phyloP scores from a whole-genome alignment of 2,329 filamentous ascomycete species.

The Pseudogymnoascus sp. region DNA sequence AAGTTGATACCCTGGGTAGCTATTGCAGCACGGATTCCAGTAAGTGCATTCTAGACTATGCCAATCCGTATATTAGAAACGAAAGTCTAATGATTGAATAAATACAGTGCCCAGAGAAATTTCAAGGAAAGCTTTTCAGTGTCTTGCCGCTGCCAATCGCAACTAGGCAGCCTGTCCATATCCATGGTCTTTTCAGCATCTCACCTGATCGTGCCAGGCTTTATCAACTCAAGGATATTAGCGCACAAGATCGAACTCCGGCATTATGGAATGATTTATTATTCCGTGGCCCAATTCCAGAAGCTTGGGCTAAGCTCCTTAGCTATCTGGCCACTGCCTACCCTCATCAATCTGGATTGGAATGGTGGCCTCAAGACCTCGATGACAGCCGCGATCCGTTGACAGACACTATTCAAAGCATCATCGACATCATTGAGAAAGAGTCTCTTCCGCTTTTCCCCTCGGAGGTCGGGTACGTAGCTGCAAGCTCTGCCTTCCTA shows the following conservation, averaged over 20 bases:
- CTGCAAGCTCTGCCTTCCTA: slow-evolving; percentile 13
- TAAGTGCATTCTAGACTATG: slow-evolving; percentile 12
- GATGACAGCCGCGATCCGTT: background rate
- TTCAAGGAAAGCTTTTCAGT: slow-evolving; percentile 25
- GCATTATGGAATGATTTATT: background rate
- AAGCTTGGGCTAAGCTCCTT: slow-evolving; percentile 11
- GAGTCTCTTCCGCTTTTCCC: slow-evolving; percentile 17
- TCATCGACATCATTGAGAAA: slow-evolving; percentile 15
- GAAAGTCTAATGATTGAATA: background rate
- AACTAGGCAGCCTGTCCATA: slow-evolving; percentile 28
- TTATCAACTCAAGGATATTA: slow-evolving; percentile 18
- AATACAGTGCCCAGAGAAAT: slow-evolving; percentile 6
- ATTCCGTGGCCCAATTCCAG: slow-evolving; percentile 18
- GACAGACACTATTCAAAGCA: background rate
- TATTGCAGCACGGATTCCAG: slow-evolving; percentile 25
- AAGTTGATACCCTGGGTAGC: slow-evolving; percentile 29
- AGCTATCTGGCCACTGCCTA: slow-evolving; percentile 6
- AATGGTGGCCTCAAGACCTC: background rate
- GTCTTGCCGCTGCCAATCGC: slow-evolving; percentile 27
- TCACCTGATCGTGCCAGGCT: slow-evolving; percentile 27
- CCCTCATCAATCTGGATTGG: slow-evolving; percentile 12
- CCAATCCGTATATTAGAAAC: background rate
- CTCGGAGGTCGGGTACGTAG: slow-evolving; percentile 17
- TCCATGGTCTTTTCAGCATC: slow-evolving; percentile 29
- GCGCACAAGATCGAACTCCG: background rate